A percentile compares a stretch with the other conserved stretches of the same genome.
Evolutionary conservation across 1,284 basidiomycete species (phyloP).

Genomic region (Ustilago bromivora): DNA sequence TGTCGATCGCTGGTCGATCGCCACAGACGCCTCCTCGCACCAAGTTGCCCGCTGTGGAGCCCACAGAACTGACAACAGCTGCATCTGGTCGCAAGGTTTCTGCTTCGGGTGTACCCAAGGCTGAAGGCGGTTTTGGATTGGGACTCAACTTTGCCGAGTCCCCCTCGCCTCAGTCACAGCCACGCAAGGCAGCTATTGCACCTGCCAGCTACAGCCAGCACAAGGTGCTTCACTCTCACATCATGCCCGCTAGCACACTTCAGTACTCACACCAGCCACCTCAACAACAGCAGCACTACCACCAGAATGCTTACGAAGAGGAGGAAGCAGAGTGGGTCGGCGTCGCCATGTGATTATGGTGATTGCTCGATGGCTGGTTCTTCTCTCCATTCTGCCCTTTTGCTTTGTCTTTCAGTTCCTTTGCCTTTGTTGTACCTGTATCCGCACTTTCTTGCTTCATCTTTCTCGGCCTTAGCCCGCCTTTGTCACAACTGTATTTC

Average conservation of each 20-base stretch:
- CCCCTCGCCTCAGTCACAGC: constrained; percentile 32
- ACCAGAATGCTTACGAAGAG: constrained; percentile 15
- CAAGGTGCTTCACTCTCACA: constrained; percentile 14
- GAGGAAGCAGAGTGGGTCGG: constrained; percentile 44
- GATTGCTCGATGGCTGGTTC: constrained; percentile 7
- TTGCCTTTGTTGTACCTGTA: constrained; percentile 5
- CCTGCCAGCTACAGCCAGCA: constrained; percentile 31
- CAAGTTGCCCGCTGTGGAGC: constrained; percentile 10
- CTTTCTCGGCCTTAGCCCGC: not conserved
- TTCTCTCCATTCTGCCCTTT: constrained; percentile 2
- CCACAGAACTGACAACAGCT: not conserved
- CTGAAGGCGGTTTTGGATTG: constrained; percentile 39
- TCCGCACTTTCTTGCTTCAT: constrained; percentile 5
- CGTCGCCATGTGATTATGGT: constrained; percentile 41
- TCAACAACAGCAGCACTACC: not conserved
- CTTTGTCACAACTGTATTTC: constrained; percentile 17
- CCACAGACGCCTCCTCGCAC: constrained; percentile 46
- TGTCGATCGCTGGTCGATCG: constrained; percentile 51
- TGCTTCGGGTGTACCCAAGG: constrained; percentile 37
- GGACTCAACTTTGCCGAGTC: constrained; percentile 54
- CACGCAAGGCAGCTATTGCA: constrained; percentile 30
- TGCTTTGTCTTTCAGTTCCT: not conserved
- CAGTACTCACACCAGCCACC: constrained; percentile 9
- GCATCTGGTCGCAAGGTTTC: constrained; percentile 28
- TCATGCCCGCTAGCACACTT: constrained; percentile 5